Percentiles rank a stretch among this genome's conserved stretches.
phyloP scores from a whole-genome alignment of 129 eudicot genomes.

The Dittrichia graveolens region DNA sequence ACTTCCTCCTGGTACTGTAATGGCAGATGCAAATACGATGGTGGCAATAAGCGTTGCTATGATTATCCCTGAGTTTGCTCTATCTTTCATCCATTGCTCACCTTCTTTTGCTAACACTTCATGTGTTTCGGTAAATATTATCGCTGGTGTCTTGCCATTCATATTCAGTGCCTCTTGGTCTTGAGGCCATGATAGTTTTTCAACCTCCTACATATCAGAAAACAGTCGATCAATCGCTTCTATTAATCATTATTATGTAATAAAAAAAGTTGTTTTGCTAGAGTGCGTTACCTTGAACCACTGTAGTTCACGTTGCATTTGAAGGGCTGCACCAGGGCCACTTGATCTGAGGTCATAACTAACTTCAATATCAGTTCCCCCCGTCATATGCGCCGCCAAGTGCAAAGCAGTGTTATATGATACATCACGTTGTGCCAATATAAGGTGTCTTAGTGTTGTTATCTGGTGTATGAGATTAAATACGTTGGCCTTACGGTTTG shows the following conservation, averaged over 20 bases:
- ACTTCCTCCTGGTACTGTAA: conserved; percentile 24
- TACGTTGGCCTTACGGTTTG: conserved; percentile 3
- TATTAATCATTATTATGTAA: too few relatives aligned
- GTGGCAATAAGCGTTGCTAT: conserved; percentile 30
- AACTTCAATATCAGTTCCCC: background rate
- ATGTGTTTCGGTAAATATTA: conserved; percentile 18
- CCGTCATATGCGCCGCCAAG: conserved; percentile 19
- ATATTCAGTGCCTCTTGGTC: conserved; percentile 17
- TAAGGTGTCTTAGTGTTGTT: background rate
- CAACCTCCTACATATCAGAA: conserved; percentile 12
- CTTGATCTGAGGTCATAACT: conserved; percentile 13
- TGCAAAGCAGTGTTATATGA: conserved; percentile 23
- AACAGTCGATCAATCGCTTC: too few relatives aligned
- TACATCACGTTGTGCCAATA: background rate
- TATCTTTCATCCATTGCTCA: conserved; percentile 36
- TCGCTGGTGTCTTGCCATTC: conserved; percentile 18
- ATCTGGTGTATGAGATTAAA: conserved; percentile 25
- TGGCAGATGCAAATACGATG: conserved; percentile 27
- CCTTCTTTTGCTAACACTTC: conserved; percentile 22
- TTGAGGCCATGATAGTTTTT: conserved; percentile 13
- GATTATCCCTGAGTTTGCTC: conserved; percentile 25
- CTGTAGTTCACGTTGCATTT: conserved; percentile 31
- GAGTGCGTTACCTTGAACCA: conserved; percentile 33
- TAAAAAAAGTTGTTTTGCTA: too few relatives aligned
- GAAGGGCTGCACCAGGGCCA: conserved; percentile 29